A percentile compares a stretch with the other conserved stretches of the same genome.
These are phyloP conservation scores for Salix dunnii DNA, from an alignment of 345 rosid genomes.

Conservation along the genomic window DNA sequence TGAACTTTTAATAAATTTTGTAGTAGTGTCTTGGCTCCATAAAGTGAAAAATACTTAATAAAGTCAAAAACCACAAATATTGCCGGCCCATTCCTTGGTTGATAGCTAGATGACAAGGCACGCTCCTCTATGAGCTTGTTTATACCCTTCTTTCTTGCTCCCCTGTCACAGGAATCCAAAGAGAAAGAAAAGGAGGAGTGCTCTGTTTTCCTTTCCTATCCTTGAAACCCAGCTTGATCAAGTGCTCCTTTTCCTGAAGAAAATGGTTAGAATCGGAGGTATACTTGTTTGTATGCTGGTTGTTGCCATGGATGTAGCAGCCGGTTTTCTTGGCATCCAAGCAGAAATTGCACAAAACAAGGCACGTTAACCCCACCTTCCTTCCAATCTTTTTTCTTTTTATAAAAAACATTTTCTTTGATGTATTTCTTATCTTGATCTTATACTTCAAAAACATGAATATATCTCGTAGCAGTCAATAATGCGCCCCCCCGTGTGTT, in stretches of 20 bases:
- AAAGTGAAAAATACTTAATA: not conserved
- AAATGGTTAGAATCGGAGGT: constrained; percentile 62
- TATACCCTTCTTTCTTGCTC: constrained; percentile 58
- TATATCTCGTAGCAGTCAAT: not conserved
- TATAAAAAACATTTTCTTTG: not conserved
- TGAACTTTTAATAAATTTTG: too few relatives aligned
- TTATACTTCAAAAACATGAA: not conserved
- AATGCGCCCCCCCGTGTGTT: not conserved
- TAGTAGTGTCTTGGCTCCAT: too few relatives aligned
- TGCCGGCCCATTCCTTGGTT: constrained; percentile 2
- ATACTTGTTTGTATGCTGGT: constrained; percentile 68
- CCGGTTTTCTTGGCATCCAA: constrained; percentile 85
- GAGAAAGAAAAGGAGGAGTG: not conserved
- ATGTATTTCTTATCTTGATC: not conserved
- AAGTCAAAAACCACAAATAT: not conserved
- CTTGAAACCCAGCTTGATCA: not conserved
- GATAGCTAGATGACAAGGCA: constrained; percentile 12
- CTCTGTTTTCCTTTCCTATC: constrained; percentile 1
- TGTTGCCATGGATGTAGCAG: constrained; percentile 71
- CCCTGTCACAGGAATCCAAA: constrained; percentile 49
- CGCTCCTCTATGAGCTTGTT: constrained; percentile 43
- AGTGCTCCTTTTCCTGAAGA: not conserved
- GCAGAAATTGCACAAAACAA: constrained; percentile 85
- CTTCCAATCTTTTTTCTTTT: not conserved
- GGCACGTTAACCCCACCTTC: constrained; percentile 25